phyloP scores from a whole-genome alignment of 1,284 basidiomycete species.

The Inonotus hispidus region DNA sequence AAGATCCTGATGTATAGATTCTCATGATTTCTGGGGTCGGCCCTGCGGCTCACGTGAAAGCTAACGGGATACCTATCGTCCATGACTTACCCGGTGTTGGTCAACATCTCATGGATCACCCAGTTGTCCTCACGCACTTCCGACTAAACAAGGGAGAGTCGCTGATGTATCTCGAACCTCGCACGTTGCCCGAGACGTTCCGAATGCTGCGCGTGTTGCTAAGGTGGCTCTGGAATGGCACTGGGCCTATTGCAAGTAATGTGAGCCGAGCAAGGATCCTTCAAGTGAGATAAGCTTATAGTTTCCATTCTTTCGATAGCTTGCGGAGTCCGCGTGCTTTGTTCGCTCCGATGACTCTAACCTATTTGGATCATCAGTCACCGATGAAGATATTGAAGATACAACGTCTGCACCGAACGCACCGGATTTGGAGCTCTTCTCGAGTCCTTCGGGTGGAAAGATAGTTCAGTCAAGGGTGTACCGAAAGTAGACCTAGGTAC shows the following conservation, averaged over 20 bases:
- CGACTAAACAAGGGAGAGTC: conserved; percentile 44
- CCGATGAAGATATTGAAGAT: conserved; percentile 20
- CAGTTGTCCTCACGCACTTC: conserved; percentile 42
- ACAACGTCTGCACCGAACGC: conserved; percentile 24
- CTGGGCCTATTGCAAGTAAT: conserved; percentile 49
- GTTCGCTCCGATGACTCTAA: conserved; percentile 27
- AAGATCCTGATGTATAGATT: conserved; percentile 36
- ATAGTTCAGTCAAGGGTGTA: neutral
- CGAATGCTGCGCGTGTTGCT: conserved; percentile 30
- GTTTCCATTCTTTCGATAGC: conserved; percentile 20
- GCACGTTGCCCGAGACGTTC: conserved; percentile 25
- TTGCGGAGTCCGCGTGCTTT: conserved; percentile 30
- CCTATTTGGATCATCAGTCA: conserved; percentile 23
- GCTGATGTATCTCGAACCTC: conserved; percentile 31
- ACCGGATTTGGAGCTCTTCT: conserved; percentile 29
- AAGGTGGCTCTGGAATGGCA: conserved; percentile 40
- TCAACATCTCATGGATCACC: conserved; percentile 54
- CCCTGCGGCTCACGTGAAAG: conserved; percentile 45
- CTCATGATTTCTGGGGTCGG: conserved; percentile 70
- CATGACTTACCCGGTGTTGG: conserved; percentile 57
- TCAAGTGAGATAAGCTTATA: conserved; percentile 13
- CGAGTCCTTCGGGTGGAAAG: conserved; percentile 18
- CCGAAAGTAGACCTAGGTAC: conserved; percentile 19
- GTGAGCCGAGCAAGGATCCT: conserved; percentile 31
- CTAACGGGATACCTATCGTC: conserved; percentile 44